These are phyloP conservation scores for Graphilbum ipis-grandicollis DNA, from an alignment of 2,329 filamentous ascomycete genomes.

Conservation along the genomic window DNA sequence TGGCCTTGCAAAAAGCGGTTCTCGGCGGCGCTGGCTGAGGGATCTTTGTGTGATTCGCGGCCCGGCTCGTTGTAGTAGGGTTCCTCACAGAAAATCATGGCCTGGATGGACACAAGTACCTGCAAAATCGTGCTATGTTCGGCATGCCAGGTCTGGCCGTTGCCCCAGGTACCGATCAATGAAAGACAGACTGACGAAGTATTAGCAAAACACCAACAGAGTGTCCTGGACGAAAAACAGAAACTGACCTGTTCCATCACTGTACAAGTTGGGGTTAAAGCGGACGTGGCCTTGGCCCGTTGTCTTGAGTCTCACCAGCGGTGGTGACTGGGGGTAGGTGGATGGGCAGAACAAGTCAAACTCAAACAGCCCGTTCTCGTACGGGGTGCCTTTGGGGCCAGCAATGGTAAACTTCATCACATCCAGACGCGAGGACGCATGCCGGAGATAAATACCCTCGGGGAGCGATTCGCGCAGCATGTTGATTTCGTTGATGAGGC, in stretches of 20 bases:
- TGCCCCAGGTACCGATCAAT: slow-evolving; percentile 28
- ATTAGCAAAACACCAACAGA: background rate
- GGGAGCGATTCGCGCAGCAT: slow-evolving; percentile 27
- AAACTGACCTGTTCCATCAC: slow-evolving; percentile 24
- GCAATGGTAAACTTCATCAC: slow-evolving; percentile 32
- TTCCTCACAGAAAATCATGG: slow-evolving; percentile 36
- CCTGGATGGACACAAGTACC: slow-evolving; percentile 36
- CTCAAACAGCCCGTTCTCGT: slow-evolving; percentile 35
- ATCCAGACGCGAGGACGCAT: slow-evolving; percentile 26
- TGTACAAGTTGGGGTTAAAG: slow-evolving; percentile 36
- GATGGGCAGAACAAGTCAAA: slow-evolving; percentile 29
- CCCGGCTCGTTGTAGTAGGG: slow-evolving; percentile 39
- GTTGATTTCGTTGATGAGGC: slow-evolving; percentile 26
- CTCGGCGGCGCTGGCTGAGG: slow-evolving; percentile 12
- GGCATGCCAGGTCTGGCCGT: slow-evolving; percentile 26
- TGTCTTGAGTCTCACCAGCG: slow-evolving; percentile 23
- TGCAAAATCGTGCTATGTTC: slow-evolving; percentile 30
- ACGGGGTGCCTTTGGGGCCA: slow-evolving; percentile 31
- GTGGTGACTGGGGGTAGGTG: slow-evolving; percentile 24
- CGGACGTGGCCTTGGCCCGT: slow-evolving; percentile 21
- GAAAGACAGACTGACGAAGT: slow-evolving; percentile 24
- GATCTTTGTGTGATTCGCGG: slow-evolving; percentile 11
- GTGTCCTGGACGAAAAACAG: no score
- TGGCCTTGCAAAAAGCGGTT: slow-evolving; percentile 12
- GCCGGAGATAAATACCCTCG: slow-evolving; percentile 30